Base-by-base conservation (phyloP, 139 green algal species). In the Coelastrella sp. region DNA sequence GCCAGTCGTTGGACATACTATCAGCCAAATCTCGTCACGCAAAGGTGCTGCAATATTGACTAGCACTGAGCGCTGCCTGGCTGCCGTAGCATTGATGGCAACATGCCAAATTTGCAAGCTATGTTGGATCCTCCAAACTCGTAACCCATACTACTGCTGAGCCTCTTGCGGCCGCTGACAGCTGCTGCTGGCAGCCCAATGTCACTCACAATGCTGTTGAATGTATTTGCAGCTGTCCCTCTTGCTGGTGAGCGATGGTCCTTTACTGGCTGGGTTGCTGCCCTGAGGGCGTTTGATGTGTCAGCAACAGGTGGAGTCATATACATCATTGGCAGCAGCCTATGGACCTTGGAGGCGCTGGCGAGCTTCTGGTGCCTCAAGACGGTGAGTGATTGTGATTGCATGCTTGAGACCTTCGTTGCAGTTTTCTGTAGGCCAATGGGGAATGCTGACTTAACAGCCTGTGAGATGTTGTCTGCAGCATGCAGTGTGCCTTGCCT, bases 211-310 rank as follows among this genome's bases (percentile, higher is more conserved):
- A 8, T 80, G 10, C 23, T 80, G 3, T 14, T 17, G 6, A 60
- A 60, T 73, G 80, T 4, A 82, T 86, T 61, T 56, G 73, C 85
- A 94, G 92, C 89, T 56, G 56, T 92, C 14, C 90, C 90, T 3
- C 80, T 94, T 56, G 88, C 87, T 54, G 83, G 76, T 13, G 90
- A 88, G 71, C 58, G 73, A 22, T 95, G 93, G 93, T 92, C 86
- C 16, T 95, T 95, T 73, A 84, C 90, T 7, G 93, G 93, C 74
- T 95, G 92, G 60, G 61, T 92, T 11, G 87, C 93, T 7, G 91
- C 89, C 7, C 87, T 95, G 10, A 73, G 83, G 14, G 93, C 91
- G 5, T 90, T 95, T 84, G 85, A 93, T 47, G 71, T 92, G 23
- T 77, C 19, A 73, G 88, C 64, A 78, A 73, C 54, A 60, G 73